Base-by-base conservation (phyloP, 2,329 filamentous ascomycete species). In the Xylaria sp. region DNA sequence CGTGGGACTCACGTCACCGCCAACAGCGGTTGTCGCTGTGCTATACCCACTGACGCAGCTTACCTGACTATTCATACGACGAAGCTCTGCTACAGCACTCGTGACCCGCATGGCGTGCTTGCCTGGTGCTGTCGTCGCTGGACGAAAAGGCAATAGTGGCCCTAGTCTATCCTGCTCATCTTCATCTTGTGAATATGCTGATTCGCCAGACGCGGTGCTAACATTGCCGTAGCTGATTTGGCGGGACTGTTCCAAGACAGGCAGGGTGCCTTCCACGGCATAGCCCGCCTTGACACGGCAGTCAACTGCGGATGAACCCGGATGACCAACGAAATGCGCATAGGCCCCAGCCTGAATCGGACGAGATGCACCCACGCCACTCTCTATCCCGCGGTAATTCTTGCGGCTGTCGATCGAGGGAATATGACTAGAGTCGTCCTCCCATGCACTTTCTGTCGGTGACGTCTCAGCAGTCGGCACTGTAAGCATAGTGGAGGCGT, bases 21-120 rank as follows among this genome's bases (percentile, higher is more conserved):
- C 65, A n/a, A 31, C 54, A 28, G 48, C 54, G 46, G 66, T 64
- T 0, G 83, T 83, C 1, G 80, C 79, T 20, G 77, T 76, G 78
- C 84, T 85, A 64, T 81, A 79, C 1, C 82, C 79, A 73, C 83
- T 86, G 54, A 84, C 73, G 13, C 81, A 79, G 74, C 82, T 86
- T 55, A 86, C 74, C 62, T 84, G 78, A 77, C 85, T 88, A 79
- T 89, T 88, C 86, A 88, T 89, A 60, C 86, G 82, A 10, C 87
- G 83, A 65, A 89, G 83, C 76, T 87, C 83, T 20, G 82, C 82
- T 36, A 88, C 83, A 2, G 85, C 82, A 68, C 77, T 79, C n/a
- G 82, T 78, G 13, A 85, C 75, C 7, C 75, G 58, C 72, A 75
- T 71, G 57, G 60, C 71, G 46, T 69, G 65, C 25, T 70, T 60